These are phyloP conservation scores for Zygnema circumcarinatum DNA, from an alignment of 139 green algal species.

Conservation along the genomic window DNA sequence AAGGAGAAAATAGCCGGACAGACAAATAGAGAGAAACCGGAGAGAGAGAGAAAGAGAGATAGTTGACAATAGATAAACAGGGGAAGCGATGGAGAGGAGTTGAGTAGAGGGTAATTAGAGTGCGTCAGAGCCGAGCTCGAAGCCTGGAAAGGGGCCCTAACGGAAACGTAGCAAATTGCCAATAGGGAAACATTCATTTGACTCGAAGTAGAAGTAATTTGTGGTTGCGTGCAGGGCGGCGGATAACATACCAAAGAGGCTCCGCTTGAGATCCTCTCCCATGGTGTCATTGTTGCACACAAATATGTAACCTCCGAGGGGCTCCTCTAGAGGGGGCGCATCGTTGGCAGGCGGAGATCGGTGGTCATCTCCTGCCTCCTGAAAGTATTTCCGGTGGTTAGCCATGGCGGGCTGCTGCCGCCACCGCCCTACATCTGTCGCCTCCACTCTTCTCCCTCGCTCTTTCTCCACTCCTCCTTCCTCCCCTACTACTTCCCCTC, in stretches of 20 bases:
- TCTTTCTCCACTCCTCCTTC: not conserved
- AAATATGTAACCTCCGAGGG: conserved; percentile 50
- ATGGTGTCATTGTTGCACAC: conserved; percentile 58
- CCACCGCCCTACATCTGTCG: not conserved
- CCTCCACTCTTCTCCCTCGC: not conserved
- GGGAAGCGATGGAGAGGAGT: too few relatives aligned
- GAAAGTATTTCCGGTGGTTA: not conserved
- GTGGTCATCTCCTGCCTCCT: not conserved
- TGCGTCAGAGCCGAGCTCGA: too few relatives aligned
- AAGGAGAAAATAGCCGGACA: too few relatives aligned
- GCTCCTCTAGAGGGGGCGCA: conserved; percentile 30
- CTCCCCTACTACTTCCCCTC: not conserved
- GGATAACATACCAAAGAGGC: conserved; percentile 44
- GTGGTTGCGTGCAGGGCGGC: too few relatives aligned
- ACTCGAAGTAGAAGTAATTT: too few relatives aligned
- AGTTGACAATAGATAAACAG: too few relatives aligned
- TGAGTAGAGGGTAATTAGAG: too few relatives aligned
- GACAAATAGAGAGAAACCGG: too few relatives aligned
- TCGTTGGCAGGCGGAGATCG: conserved; percentile 16
- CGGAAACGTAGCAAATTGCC: too few relatives aligned
- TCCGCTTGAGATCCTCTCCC: conserved; percentile 40
- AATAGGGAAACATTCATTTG: too few relatives aligned
- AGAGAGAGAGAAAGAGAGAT: too few relatives aligned
- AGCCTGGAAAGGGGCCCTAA: too few relatives aligned
- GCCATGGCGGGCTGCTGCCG: not conserved